Evolutionary conservation across 2,329 filamentous ascomycete species (phyloP), one percentile per base, ranked within the genome.

Genomic region (Tolypocladium capitatum): DNA sequence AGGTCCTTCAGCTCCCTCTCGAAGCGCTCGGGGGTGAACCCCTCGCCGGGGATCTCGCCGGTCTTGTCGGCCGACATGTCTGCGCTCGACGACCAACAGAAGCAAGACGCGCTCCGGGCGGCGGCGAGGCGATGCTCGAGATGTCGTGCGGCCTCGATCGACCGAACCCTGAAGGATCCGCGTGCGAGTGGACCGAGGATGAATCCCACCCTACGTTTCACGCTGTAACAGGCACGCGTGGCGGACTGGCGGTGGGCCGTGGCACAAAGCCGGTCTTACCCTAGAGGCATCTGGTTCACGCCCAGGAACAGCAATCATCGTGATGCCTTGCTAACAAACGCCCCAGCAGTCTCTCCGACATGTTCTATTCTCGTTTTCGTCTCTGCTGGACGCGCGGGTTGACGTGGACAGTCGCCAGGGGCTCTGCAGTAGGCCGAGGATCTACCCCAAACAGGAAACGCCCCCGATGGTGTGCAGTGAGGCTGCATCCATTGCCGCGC

Each of bases 1-100:
- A 80, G 69, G 33, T 64, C 57, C 53, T 71, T 67, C 47, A 80
- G 72, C 55, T 80, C 76, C 49, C 65, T 65, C 56, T 78, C 74
- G 55, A 78, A 78, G 44, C 66, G 67, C 50, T 75, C 67, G n/a
- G 71, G 70, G 4, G 71, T 73, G 57, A 72, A 68, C 35, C 66
- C 56, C 46, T 62, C 52, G 14, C 60, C 49, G 49, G 53, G 46
- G 48, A 46, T 40, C 36, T 42, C 43, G 16, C 46, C 35, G 21
- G 32, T 41, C 20, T 46, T 41, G 16, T 43, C 14, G 13, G 46
- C n/a, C 34, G 43, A 34, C 46, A 41, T 44, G 38, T 41, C 16
- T 41, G 24, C 16, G 38, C 24, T 18, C 24, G 18, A 28, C 16
- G 4, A 28, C 8, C 5, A 18, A 41, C 13, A n/a, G 38, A 18